These are phyloP conservation scores for Botrytis pseudocinerea DNA, from an alignment of 2,329 filamentous ascomycete species.

Conservation along the genomic window DNA sequence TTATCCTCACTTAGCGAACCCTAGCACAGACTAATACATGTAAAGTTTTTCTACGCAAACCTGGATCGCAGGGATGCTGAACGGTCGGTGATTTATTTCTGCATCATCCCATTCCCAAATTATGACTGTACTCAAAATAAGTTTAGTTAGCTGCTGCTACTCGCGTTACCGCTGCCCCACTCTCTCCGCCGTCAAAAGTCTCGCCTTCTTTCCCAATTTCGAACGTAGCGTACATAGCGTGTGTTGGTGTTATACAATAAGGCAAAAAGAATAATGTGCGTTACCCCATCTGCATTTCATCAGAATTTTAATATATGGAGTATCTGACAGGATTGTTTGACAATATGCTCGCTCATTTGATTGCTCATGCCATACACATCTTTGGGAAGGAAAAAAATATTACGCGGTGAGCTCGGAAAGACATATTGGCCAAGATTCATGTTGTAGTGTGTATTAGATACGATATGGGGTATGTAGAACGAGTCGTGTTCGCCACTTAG, in stretches of 20 bases:
- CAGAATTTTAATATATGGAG: slow-evolving; percentile 17
- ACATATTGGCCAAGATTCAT: neutral
- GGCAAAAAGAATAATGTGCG: neutral
- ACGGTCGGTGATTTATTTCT: slow-evolving; percentile 21
- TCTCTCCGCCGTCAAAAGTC: slow-evolving; percentile 16
- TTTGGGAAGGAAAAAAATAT: neutral
- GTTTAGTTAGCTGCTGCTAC: slow-evolving; percentile 2
- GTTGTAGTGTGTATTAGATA: neutral
- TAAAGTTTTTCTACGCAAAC: slow-evolving; percentile 5
- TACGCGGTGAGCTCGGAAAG: neutral
- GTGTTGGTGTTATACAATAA: neutral
- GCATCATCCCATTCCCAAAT: slow-evolving; percentile 14
- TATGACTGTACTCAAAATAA: slow-evolving; percentile 4
- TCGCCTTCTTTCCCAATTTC: slow-evolving; percentile 12
- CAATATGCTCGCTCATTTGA: neutral
- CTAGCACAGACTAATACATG: neutral
- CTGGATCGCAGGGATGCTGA: slow-evolving; percentile 4
- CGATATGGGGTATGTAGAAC: neutral
- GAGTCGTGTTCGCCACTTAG: slow-evolving; percentile 20
- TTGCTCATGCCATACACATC: neutral
- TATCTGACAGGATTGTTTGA: slow-evolving; percentile 1
- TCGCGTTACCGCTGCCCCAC: slow-evolving; percentile 10
- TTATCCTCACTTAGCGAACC: neutral
- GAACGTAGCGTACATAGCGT: slow-evolving; percentile 9
- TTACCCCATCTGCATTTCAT: slow-evolving; percentile 3